Conservation (phyloP, 306 rosid species). For the Rosa multiflora region DNA sequence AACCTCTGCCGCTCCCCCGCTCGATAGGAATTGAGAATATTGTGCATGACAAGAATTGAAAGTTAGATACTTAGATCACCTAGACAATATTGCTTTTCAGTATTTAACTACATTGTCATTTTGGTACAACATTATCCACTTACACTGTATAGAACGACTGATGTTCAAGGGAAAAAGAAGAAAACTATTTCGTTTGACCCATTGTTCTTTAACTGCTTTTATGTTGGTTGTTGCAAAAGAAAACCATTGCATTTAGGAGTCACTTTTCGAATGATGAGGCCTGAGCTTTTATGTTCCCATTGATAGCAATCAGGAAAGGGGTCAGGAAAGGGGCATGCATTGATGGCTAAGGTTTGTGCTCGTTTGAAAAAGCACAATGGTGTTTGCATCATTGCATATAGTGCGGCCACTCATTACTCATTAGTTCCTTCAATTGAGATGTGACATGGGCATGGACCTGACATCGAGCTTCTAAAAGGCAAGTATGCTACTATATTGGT, state of each 20-base stretch:
- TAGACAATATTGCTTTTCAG: too few relatives aligned
- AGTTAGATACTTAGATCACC: not conserved
- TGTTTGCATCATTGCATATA: not conserved
- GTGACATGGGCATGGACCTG: not conserved
- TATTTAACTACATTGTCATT: not conserved
- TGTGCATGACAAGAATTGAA: too few relatives aligned
- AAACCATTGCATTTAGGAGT: not conserved
- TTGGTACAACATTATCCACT: not conserved
- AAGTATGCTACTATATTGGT: not conserved
- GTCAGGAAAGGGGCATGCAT: not conserved
- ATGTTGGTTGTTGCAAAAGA: not conserved
- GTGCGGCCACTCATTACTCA: not conserved
- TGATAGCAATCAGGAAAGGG: not conserved
- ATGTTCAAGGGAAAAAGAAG: not conserved
- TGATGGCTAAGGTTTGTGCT: too few relatives aligned
- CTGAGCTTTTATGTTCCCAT: not conserved
- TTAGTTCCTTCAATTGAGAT: not conserved
- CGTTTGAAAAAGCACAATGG: not conserved
- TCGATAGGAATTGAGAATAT: too few relatives aligned
- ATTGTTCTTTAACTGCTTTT: not conserved
- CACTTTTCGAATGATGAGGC: not conserved
- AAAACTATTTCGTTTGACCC: not conserved
- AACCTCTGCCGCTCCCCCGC: too few relatives aligned
- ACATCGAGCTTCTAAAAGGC: too few relatives aligned
- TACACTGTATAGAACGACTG: not conserved